Evolutionary conservation across 2,329 filamentous ascomycete genomes (phyloP), one percentile per base, ranked within the genome.

Genomic region (Aspergillus fischeri): DNA sequence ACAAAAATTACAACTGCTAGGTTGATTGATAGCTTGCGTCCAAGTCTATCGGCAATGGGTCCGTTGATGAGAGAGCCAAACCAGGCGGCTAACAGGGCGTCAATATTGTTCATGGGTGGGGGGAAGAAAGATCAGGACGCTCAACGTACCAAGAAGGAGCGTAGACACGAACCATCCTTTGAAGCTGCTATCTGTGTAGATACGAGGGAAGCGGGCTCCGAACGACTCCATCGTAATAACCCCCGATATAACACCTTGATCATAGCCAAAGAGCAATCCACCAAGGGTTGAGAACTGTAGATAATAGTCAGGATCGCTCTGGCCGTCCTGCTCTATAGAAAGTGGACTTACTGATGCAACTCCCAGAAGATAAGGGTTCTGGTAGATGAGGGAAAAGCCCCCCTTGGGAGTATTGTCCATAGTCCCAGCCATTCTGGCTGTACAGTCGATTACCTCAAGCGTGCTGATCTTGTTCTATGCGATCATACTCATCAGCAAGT

Each of bases 161-260:
- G 76, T 79, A 5, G 81, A 81, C 1, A 81, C 78, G 53, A 82
- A 81, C 80, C 80, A 82, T 32, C 80, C 80, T 58, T 81, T 80
- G 67, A 80, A 80, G 10, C 74, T 65, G 57, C 73, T 77, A 56
- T 81, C 77, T 0, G 70, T 55, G 51, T 74, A 77, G 17, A 80
- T 71, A 7, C 70, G 66, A 14, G 77, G 78, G 45, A 75, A 72
- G 14, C 66, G 61, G 29, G 72, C 72, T 3, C 66, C 74, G 57
- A 81, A 80, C 3, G 71, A 75, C 57, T 79, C 71, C 78, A 81
- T 81, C 0, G 71, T 74, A 29, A 80, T 64, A 1, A 80, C 73
- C n/a, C 76, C 77, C 1, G 76, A 78, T 7, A 81, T 71, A 17
- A 81, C 78, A 3, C 78, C 79, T 52, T 81, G 79, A 54, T 81